Evolutionary conservation across 2,329 filamentous ascomycete genomes (phyloP).

Genomic region (Penicillium sclerotiorum): DNA sequence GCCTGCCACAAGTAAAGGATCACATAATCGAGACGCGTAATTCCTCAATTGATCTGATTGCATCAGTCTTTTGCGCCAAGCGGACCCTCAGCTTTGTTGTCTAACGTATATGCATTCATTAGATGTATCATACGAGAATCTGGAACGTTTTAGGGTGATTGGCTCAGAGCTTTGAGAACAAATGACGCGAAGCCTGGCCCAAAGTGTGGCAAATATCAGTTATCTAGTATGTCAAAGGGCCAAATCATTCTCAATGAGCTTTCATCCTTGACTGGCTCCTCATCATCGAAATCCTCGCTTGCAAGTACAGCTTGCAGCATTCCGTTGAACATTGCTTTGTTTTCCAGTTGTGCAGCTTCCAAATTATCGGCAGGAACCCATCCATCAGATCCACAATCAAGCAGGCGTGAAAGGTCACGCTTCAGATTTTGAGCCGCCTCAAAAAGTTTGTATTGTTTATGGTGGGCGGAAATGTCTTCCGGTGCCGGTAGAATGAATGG

Average conservation of each 20-base stretch:
- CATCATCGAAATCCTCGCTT: constrained; percentile 32
- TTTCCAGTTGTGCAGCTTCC: constrained; percentile 33
- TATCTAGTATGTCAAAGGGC: constrained; percentile 10
- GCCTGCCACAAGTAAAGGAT: too few relatives aligned
- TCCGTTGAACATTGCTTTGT: constrained; percentile 33
- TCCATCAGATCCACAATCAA: constrained; percentile 38
- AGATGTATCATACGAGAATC: too few relatives aligned
- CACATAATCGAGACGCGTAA: too few relatives aligned
- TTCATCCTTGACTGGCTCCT: constrained; percentile 39
- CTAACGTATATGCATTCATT: too few relatives aligned
- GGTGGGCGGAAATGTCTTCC: constrained; percentile 30
- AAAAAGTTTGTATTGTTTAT: constrained; percentile 35
- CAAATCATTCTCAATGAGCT: neutral
- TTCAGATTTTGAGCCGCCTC: constrained; percentile 36
- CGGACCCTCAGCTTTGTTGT: too few relatives aligned
- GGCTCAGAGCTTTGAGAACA: too few relatives aligned
- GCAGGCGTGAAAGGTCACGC: constrained; percentile 30
- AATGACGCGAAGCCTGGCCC: too few relatives aligned
- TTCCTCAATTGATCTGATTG: too few relatives aligned
- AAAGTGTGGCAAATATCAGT: too few relatives aligned
- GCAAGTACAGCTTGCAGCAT: constrained; percentile 35
- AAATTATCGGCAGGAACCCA: constrained; percentile 41
- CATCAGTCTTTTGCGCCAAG: too few relatives aligned
- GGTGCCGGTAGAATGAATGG: constrained; percentile 31
- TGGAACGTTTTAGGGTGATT: too few relatives aligned